These are phyloP conservation scores for Rubia yunnanensis DNA, from an alignment of 257 asterid species.

Conservation along the genomic window DNA sequence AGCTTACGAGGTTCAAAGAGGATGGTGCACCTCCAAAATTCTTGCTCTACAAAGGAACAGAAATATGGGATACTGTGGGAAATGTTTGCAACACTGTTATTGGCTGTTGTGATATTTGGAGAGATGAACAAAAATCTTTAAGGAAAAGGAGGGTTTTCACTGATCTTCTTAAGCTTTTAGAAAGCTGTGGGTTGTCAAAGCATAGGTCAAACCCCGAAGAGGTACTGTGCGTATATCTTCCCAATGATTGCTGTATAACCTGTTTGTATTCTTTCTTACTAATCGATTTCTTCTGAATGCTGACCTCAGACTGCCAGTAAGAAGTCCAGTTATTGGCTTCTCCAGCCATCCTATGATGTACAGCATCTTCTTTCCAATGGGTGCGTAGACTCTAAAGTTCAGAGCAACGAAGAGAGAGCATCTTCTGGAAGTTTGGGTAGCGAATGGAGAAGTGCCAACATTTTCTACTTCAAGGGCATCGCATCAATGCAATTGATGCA, in stretches of 20 bases:
- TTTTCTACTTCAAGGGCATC: conserved; percentile 79
- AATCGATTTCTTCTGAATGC: conserved; percentile 4
- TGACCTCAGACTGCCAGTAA: conserved; percentile 29
- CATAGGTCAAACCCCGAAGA: conserved; percentile 40
- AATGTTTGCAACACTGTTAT: conserved; percentile 33
- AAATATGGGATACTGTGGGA: conserved; percentile 41
- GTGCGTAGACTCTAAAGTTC: conserved; percentile 16
- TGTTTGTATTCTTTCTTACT: not conserved
- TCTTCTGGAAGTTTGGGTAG: conserved; percentile 24
- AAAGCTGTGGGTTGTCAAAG: conserved; percentile 64
- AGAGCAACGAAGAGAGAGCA: conserved; percentile 20
- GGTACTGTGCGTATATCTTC: conserved; percentile 35
- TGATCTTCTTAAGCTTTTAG: conserved; percentile 63
- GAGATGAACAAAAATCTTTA: conserved; percentile 48
- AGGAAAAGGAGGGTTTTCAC: conserved; percentile 64
- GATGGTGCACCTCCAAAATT: conserved; percentile 29
- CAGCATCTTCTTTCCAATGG: conserved; percentile 53
- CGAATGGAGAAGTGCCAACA: conserved; percentile 58
- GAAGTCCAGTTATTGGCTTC: conserved; percentile 52
- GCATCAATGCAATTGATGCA: conserved; percentile 51
- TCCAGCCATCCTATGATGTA: conserved; percentile 77
- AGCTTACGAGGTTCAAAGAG: conserved; percentile 21
- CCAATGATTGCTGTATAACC: not conserved
- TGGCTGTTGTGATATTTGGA: conserved; percentile 62
- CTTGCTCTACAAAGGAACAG: conserved; percentile 30